Base-by-base conservation (phyloP, 2,329 filamentous ascomycete genomes). In the Hysterium pulicare region DNA sequence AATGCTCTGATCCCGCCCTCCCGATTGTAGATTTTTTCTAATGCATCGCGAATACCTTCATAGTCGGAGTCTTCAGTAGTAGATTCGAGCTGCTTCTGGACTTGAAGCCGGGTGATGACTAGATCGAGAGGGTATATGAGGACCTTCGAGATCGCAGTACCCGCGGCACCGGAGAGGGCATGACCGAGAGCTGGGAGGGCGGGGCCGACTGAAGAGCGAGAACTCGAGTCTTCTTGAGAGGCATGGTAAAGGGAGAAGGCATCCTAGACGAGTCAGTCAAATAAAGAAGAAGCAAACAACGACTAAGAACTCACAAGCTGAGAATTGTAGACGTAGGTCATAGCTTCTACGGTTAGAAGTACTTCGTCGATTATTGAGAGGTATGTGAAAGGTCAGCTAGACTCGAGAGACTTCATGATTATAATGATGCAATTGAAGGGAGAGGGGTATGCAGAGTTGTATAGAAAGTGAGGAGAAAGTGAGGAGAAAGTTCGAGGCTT, bases 61-160 rank as follows among this genome's bases (percentile, higher is more conserved):
- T 91, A 90, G 50, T 81, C 75, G 24, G 68, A 71, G 16, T 66
- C 61, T 8, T 57, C 48, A n/a, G 61, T 59, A 2, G 65, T 58
- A 3, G 57, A 51, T 10, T 70, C 71, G 13, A 82, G 67, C 53
- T 79, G 79, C 31, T 77, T 77, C 69, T 93, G 87, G 3, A 88
- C 85, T 67, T 94, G 89, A 35, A 95, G 76, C 21, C 89, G 81
- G 20, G 89, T 90, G 42, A 89, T 84, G 48, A 93, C 81, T 33
- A 94, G 78, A 56, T 88, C 86, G 44, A 95, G 77, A 2, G 90
- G 90, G 61, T 95, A 94, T 5, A 87, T 82, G 41, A 82, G 69
- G 35, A 89, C 75, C 54, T 90, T 91, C 9, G 89, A 87, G 46
- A 91, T 77, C 13, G 87, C 85, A 0, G 87, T 86, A 26, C 88